These are phyloP conservation scores for Fusarium longipes DNA, from an alignment of 2,329 filamentous ascomycete genomes.

Conservation along the genomic window DNA sequence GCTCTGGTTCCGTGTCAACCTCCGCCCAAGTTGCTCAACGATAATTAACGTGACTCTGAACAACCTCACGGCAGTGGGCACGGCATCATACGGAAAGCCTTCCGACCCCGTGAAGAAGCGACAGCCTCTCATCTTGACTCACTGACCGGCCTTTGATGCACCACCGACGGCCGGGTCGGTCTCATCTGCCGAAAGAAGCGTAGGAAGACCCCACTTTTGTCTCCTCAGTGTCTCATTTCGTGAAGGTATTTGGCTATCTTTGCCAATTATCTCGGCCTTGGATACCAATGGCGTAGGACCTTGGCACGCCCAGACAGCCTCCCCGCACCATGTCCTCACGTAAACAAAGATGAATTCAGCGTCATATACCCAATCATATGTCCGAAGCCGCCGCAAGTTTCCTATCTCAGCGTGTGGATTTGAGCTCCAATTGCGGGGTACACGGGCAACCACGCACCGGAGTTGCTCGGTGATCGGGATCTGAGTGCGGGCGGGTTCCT, in stretches of 20 bases:
- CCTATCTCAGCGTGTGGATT: slow-evolving; percentile 46
- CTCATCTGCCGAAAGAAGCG: slow-evolving; percentile 39
- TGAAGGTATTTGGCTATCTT: slow-evolving; percentile 28
- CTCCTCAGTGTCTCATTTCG: slow-evolving; percentile 23
- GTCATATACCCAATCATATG: slow-evolving; percentile 32
- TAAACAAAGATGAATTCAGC: slow-evolving; percentile 14
- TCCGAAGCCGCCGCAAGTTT: slow-evolving; percentile 37
- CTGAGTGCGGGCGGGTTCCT: slow-evolving; percentile 35
- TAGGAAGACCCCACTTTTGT: slow-evolving; percentile 18
- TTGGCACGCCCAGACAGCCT: slow-evolving; percentile 37
- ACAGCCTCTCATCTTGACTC: slow-evolving; percentile 27
- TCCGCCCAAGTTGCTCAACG: not conserved
- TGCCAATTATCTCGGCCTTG: slow-evolving; percentile 17
- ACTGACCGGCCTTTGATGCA: slow-evolving; percentile 22
- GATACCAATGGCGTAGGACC: slow-evolving; percentile 42
- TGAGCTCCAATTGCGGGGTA: slow-evolving; percentile 47
- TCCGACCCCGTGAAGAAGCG: slow-evolving; percentile 27
- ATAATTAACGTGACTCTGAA: slow-evolving; percentile 15
- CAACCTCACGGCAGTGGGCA: slow-evolving; percentile 29
- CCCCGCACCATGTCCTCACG: slow-evolving; percentile 29
- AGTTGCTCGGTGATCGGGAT: slow-evolving; percentile 49
- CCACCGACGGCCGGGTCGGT: slow-evolving; percentile 33
- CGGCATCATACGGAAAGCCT: slow-evolving; percentile 30
- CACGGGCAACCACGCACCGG: slow-evolving; percentile 27
- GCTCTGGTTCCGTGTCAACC: slow-evolving; percentile 18